phyloP scores from a whole-genome alignment of 2,329 filamentous ascomycete genomes.

The Fusarium lyarnte region DNA sequence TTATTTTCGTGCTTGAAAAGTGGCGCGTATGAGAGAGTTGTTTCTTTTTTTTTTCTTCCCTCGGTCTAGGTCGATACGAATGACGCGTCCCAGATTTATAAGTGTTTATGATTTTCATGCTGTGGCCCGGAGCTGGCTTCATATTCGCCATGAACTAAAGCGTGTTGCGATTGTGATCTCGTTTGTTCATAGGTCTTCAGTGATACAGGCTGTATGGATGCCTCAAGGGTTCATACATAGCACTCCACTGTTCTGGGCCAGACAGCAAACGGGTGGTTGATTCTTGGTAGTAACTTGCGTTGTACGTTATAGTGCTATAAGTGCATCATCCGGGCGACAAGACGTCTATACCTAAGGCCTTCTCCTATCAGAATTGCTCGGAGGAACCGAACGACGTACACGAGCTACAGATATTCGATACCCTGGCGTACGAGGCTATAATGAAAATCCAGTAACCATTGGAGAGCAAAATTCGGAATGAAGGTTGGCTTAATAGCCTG shows the following conservation, averaged over 20 bases:
- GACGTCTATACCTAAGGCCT: conserved; percentile 1
- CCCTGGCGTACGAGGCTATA: conserved; percentile 18
- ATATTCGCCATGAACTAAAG: conserved; percentile 23
- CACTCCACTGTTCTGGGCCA: conserved; percentile 16
- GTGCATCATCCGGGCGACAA: background rate
- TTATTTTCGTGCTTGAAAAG: background rate
- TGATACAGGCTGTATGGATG: conserved; percentile 28
- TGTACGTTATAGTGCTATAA: conserved; percentile 6
- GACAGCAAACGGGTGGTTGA: background rate
- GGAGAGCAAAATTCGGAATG: conserved; percentile 1
- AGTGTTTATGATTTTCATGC: conserved; percentile 37
- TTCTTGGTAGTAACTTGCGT: conserved; percentile 12
- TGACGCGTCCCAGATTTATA: conserved; percentile 30
- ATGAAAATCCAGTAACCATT: conserved; percentile 9
- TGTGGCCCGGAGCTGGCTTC: conserved; percentile 16
- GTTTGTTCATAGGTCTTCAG: conserved; percentile 17
- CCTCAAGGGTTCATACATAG: conserved; percentile 18
- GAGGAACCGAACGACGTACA: conserved; percentile 7
- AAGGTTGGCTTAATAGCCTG: conserved; percentile 18
- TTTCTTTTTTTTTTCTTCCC: background rate
- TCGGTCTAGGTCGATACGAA: conserved; percentile 25
- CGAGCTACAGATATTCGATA: conserved; percentile 28
- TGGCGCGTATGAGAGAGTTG: conserved; percentile 12
- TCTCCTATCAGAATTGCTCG: background rate
- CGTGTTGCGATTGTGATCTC: conserved; percentile 32